Percentiles rank a stretch among this genome's conserved stretches.
Conservation (phyloP, 441 rosid genomes). For the Kokia cookei region DNA sequence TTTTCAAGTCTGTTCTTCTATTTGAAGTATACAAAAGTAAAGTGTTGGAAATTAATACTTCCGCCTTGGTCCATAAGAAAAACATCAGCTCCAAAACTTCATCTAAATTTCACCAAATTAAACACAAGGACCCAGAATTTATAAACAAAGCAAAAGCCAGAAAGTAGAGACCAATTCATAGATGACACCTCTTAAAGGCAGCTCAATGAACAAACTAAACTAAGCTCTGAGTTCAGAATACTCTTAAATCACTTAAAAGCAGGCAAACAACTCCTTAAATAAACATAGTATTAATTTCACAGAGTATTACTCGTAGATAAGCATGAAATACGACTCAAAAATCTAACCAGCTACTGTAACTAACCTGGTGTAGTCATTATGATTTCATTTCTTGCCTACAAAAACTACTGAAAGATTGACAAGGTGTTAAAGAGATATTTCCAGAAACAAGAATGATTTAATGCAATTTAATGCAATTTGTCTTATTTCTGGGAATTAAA, state of each 20-base stretch:
- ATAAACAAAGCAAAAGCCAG: no score
- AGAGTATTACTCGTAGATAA: background rate
- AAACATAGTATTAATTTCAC: background rate
- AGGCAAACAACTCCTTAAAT: background rate
- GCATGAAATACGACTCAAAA: background rate
- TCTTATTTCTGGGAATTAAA: background rate
- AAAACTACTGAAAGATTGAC: background rate
- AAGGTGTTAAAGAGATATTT: background rate
- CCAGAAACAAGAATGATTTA: background rate
- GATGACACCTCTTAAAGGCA: no score
- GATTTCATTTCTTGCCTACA: background rate
- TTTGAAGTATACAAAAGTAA: no score
- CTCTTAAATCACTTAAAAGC: background rate
- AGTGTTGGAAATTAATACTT: no score
- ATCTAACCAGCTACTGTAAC: background rate
- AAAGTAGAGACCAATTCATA: no score
- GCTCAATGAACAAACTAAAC: no score
- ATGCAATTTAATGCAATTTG: constrained; percentile 2
- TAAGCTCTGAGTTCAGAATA: background rate
- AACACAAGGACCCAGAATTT: no score
- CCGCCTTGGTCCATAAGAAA: no score
- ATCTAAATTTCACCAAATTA: no score
- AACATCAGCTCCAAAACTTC: no score
- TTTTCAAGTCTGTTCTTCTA: no score
- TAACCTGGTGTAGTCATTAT: background rate